phyloP scores from a whole-genome alignment of 2,329 filamentous ascomycete genomes.

The Apiospora rasikravindrae region DNA sequence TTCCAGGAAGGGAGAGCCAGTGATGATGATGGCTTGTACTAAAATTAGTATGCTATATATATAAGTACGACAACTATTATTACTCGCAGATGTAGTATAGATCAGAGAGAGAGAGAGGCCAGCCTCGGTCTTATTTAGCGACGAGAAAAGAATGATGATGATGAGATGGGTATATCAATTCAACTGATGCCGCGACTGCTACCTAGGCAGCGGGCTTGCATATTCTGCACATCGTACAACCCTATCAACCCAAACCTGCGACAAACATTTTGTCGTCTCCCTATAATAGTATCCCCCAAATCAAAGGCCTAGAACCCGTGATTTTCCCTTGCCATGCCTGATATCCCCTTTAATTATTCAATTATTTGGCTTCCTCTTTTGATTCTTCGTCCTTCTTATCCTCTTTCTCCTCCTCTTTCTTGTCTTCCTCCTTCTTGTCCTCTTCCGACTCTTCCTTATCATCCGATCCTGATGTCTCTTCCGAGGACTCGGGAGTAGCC shows the following conservation, averaged over 20 bases:
- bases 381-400: conserved; percentile 23
- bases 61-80: neutral
- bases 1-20: conserved; percentile 61
- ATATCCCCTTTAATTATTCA: conserved; percentile 4
- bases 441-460: conserved; percentile 36
- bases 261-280: conserved; percentile 3
- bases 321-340: neutral
- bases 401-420: conserved; percentile 30
- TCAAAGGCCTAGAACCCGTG: neutral
- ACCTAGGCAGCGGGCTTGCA: neutral
- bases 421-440: conserved; percentile 20
- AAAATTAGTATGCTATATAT: conserved; percentile 22
- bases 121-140: neutral
- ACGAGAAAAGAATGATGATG: conserved; percentile 2
- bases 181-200: neutral
- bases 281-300: neutral
- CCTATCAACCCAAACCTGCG: neutral
- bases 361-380: neutral
- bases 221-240: neutral
- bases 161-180: conserved; percentile 16
- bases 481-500: conserved; percentile 27
- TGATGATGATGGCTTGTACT: conserved; percentile 64
- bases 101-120: neutral
- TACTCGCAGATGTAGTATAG: neutral
- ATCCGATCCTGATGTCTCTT: conserved; percentile 30